phyloP scores from a whole-genome alignment of 78 protist species.

The Dictyostelium citrinum region DNA sequence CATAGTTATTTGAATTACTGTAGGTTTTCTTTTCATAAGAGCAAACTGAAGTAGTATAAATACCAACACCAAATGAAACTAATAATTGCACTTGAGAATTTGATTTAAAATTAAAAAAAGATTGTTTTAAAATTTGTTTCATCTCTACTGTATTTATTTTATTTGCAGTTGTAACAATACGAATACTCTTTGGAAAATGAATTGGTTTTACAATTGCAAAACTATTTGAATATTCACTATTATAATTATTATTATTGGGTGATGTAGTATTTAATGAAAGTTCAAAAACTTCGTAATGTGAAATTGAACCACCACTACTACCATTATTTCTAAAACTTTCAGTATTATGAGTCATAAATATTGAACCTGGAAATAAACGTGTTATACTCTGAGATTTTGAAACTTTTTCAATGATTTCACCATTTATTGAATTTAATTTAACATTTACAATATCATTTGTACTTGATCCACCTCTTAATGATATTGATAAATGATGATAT shows the following conservation, averaged over 20 bases:
- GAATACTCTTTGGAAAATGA: neutral
- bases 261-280: neutral
- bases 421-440: neutral
- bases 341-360: slow-evolving; percentile 8
- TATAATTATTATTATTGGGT: neutral
- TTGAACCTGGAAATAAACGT: slow-evolving; percentile 48
- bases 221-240: neutral
- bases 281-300: neutral
- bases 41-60: neutral
- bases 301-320: neutral
- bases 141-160: neutral
- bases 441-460: slow-evolving; percentile 15
- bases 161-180: slow-evolving; percentile 11
- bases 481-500: neutral
- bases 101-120: neutral
- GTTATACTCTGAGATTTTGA: slow-evolving; percentile 21
- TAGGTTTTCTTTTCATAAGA: slow-evolving; percentile 30
- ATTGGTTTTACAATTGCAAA: slow-evolving; percentile 7
- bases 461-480: slow-evolving; percentile 54
- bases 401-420: neutral
- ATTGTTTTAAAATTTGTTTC: slow-evolving; percentile 3
- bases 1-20: neutral
- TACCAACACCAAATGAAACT: slow-evolving; percentile 56
- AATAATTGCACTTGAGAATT: neutral
- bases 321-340: neutral